Percentiles rank a stretch among this genome's conserved stretches.
These are phyloP conservation scores for Phyllachora maydis DNA, from an alignment of 2,329 filamentous ascomycete genomes.

Conservation along the genomic window DNA sequence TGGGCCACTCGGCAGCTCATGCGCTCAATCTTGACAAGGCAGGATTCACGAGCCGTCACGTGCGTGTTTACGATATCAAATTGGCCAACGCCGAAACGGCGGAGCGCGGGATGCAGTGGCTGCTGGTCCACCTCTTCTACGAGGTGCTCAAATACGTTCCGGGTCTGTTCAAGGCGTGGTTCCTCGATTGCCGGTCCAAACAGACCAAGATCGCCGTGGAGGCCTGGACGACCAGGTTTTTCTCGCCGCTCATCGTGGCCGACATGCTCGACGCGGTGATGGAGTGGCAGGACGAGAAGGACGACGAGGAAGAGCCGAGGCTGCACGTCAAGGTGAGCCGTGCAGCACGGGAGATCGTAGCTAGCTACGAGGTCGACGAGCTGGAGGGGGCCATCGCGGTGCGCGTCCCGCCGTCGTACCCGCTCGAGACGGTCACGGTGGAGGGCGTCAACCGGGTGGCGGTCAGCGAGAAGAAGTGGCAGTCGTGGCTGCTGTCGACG, in stretches of 20 bases:
- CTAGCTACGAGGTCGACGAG: conserved; percentile 76
- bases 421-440: conserved; percentile 60
- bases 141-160: conserved; percentile 58
- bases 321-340: conserved; percentile 50
- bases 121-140: conserved; percentile 75
- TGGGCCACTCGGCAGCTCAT: conserved; percentile 57
- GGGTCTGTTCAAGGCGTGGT: conserved; percentile 67
- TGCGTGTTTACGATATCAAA: conserved; percentile 29
- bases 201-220: conserved; percentile 66
- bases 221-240: conserved; percentile 67
- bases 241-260: conserved; percentile 49
- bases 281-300: conserved; percentile 38
- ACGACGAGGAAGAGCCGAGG: conserved; percentile 34
- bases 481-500: conserved; percentile 70
- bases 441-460: conserved; percentile 64
- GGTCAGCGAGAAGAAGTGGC: conserved; percentile 82
- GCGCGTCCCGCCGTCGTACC: conserved; percentile 60
- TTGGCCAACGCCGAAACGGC: conserved; percentile 34
- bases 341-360: conserved; percentile 55
- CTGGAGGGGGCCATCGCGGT: conserved; percentile 68
- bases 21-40: conserved; percentile 54
- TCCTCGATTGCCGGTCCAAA: conserved; percentile 57
- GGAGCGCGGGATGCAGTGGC: conserved; percentile 60
- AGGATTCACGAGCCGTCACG: conserved; percentile 34
- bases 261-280: conserved; percentile 46